Percentiles rank a stretch among this genome's conserved stretches.
Evolutionary conservation across 2,329 filamentous ascomycete genomes (phyloP).

Genomic region (Aspergillus pseudoglaucus): DNA sequence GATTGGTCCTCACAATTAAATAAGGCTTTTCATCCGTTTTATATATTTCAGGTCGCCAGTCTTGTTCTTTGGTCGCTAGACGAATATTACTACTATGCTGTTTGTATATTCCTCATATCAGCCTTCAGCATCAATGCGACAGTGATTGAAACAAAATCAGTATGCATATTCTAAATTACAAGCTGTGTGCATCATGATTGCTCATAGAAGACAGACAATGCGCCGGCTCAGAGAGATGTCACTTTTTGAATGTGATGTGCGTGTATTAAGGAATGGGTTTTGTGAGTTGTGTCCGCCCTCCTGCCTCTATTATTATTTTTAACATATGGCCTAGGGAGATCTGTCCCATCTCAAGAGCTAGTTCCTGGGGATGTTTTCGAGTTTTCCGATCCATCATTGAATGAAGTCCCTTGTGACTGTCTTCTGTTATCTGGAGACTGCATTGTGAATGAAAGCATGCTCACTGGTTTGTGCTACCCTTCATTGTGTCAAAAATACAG

Average conservation of each 20-base stretch:
- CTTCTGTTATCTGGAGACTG: conserved; percentile 87
- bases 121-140: conserved; percentile 86
- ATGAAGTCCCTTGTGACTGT: conserved; percentile 87
- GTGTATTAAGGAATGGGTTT: conserved; percentile 88
- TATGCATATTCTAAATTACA: conserved; percentile 34
- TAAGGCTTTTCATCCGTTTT: conserved; percentile 91
- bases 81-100: conserved; percentile 95
- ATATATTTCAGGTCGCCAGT: conserved; percentile 95
- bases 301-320: background rate
- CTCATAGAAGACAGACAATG: conserved; percentile 61
- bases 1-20: conserved; percentile 1
- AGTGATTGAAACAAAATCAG: conserved; percentile 78
- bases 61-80: conserved; percentile 91
- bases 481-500: background rate
- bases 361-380: conserved; percentile 97
- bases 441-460: conserved; percentile 99
- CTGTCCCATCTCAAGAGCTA: conserved; percentile 76
- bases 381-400: conserved; percentile 83
- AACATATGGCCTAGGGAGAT: conserved; percentile 54
- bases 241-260: conserved; percentile 87
- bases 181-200: conserved; percentile 1
- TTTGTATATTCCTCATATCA: conserved; percentile 92
- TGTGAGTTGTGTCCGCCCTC: conserved; percentile 50
- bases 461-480: conserved; percentile 54
- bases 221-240: conserved; percentile 83